Evolutionary conservation across 805 yeast species (phyloP), one percentile per base, ranked within the genome.

Genomic region (Ogataea chonburiensis): DNA sequence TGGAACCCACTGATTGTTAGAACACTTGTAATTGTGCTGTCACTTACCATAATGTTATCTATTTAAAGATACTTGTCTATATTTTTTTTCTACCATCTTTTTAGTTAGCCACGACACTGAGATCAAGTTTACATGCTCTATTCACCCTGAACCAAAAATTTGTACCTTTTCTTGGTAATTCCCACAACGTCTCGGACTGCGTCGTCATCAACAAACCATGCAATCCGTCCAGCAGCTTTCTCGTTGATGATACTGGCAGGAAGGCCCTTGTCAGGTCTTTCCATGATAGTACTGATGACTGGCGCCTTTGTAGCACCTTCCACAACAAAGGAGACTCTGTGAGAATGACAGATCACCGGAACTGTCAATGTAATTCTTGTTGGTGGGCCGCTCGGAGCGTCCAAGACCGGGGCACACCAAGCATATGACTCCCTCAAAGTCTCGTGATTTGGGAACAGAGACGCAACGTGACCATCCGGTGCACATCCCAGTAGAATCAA

Each of bases 391-490:
- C 78, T 73, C 27, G 98, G 98, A 0, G 97, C 95, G 41, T 87
- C 83, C 45, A 77, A 82, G 6, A 91, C 94, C 1, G 97, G 95
- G 17, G 86, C 84, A 46, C 89, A 89, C 97, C 98, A 91, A 1
- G 97, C 97, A 49, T 83, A 73, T 44, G 81, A 76, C 60, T 91
- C 98, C 56, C 97, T 74, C 47, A 91, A 68, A 38, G 85, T 82
- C 49, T 86, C 93, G 55, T 86, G 93, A 57, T 83, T 82, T 15
- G 98, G 98, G 70, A 91, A 91, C 38, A 91, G 73, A n/a, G 95
- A 87, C 34, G 96, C 96, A 55, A 87, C 86, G 61, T 91, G 98
- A 15, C 98, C 98, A 61, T 91, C 98, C 3, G 98, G 98, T 1
- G 98, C 98, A 70, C 98, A 91, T 17, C 98, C 98, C 41, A 93